Percentiles rank a stretch among this genome's conserved stretches.
These are phyloP conservation scores for carrot (Daucus carota) DNA, from an alignment of 129 eudicot genomes.

Conservation along the genomic window DNA sequence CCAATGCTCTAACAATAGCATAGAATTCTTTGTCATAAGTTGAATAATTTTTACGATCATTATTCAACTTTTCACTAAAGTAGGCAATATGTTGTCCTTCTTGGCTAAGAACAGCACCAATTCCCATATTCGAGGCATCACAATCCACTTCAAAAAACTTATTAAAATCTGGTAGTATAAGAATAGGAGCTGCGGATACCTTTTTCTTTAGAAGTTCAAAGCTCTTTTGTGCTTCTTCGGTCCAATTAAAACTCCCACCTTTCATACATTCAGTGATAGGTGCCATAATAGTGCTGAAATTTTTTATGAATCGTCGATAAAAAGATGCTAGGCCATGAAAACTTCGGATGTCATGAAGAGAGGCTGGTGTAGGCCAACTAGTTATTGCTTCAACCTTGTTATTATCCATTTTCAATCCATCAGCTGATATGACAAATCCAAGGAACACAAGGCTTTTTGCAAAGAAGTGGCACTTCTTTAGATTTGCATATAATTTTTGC, in stretches of 20 bases:
- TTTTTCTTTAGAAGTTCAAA: not conserved
- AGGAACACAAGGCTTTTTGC: too few species aligned
- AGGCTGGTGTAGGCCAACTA: not conserved
- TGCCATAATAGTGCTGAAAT: not conserved
- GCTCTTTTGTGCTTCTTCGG: not conserved
- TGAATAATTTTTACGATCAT: not conserved
- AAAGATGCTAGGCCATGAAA: not conserved
- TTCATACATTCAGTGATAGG: not conserved
- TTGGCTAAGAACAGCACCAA: not conserved
- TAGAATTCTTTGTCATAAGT: too few species aligned
- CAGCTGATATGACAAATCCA: not conserved
- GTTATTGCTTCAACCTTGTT: not conserved
- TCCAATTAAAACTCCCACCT: not conserved
- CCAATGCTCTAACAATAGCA: too few species aligned
- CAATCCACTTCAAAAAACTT: not conserved
- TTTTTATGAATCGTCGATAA: not conserved
- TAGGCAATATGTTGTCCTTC: not conserved
- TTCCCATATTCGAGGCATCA: not conserved
- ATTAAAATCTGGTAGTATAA: not conserved
- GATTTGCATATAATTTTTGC: too few species aligned
- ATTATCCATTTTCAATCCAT: not conserved
- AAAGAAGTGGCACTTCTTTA: not conserved
- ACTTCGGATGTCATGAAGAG: not conserved
- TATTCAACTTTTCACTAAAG: not conserved
- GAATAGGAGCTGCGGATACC: not conserved